Evolutionary conservation across 306 rosid species (phyloP), one percentile per base, ranked within the genome.

Genomic region (Medicago ruthenica): DNA sequence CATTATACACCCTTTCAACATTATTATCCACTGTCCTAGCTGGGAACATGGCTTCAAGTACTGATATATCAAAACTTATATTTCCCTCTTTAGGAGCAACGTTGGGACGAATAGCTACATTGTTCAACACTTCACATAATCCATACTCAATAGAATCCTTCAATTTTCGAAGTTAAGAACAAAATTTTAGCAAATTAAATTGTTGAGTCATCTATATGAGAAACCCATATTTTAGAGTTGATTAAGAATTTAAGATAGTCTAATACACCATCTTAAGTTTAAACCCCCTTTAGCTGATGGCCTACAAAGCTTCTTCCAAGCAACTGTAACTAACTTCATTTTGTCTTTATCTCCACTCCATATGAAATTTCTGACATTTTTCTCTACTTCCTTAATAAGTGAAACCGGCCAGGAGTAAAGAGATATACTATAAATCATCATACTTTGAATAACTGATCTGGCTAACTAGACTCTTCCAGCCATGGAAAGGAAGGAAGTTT

Each of bases 141-240:
- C 98, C 98, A 69, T 82, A 84, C 81, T 94, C 98, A 39, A 94
- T 67, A 34, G 90, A 87, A 5, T 81, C 92, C 95, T 91, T 74
- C 54, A 80, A 5, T 70, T n/a, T 37, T 61, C 18, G 40, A 60
- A 16, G 37, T 34, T 70, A 53, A 17, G 22, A 45, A 59, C 36
- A 27, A 27, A 31, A 10, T 27, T 61, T 61, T 61, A 15, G 20
- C 2, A 61, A 31, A 27, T 27, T 27, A 13, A 15, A 58, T 22
- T 7, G 64, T 58, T 20, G 64, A 22, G 37, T 0, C 39, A 58
- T 21, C 37, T 0, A 18, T 54, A 2, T 14, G 6, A 45, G 51
- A 2, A 45, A 45, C 13, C 13, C 51, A 45, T 45, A 4, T 45
- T 45, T 13, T 45, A 3, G 4, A 45, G 51, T 45, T 6, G 51